phyloP scores from a whole-genome alignment of 371 early-diverging fungal species.

The Apophysomyces trapeziformis region DNA sequence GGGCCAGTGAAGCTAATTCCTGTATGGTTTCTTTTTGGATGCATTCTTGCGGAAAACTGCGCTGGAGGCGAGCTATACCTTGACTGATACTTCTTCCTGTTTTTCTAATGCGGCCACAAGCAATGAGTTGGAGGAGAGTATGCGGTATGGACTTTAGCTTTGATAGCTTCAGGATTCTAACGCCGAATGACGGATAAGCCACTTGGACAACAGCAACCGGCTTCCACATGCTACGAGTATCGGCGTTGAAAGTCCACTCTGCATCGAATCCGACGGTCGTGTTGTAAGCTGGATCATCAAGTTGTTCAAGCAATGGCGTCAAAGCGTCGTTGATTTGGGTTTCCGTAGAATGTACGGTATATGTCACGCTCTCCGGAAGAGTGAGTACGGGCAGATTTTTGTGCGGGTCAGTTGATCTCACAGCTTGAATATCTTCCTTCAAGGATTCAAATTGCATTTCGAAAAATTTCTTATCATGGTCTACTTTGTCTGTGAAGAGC shows the following conservation, averaged over 20 bases:
- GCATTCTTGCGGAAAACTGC: neutral
- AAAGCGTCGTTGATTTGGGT: neutral
- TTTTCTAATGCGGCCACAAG: neutral
- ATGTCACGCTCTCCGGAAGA: too few relatives aligned
- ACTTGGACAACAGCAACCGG: neutral
- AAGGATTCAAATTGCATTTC: too few relatives aligned
- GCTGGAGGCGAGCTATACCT: neutral
- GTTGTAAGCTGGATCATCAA: neutral
- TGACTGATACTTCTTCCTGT: neutral
- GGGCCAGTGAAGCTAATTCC: too few relatives aligned
- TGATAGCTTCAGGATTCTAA: too few relatives aligned
- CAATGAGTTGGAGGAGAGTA: neutral
- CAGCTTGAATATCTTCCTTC: too few relatives aligned
- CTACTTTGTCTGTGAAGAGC: too few relatives aligned
- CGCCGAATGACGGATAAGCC: too few relatives aligned
- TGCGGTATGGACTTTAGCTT: too few relatives aligned
- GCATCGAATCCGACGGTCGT: neutral
- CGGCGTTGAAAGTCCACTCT: neutral
- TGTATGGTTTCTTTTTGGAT: too few relatives aligned
- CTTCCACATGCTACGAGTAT: neutral
- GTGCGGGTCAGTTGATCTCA: too few relatives aligned
- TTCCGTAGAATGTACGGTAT: neutral
- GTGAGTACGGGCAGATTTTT: too few relatives aligned
- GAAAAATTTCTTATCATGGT: too few relatives aligned
- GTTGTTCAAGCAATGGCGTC: neutral